phyloP scores from a whole-genome alignment of 768 basidiomycete genomes.

The Harrya chromipes region DNA sequence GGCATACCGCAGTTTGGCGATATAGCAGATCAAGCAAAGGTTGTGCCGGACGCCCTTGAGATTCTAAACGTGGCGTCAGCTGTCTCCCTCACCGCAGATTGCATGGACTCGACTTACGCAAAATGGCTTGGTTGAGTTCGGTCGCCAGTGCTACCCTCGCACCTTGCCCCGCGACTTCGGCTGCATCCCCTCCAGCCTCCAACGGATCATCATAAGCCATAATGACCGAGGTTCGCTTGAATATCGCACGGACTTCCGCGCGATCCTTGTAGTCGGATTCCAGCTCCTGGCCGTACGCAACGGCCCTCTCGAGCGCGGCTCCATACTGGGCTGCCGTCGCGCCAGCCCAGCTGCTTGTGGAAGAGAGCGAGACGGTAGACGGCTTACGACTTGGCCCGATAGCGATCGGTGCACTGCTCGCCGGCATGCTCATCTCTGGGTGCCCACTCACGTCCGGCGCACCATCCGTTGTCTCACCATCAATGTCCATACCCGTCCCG shows the following conservation, averaged over 20 bases:
- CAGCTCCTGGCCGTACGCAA: conserved; percentile 71
- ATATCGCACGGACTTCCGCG: conserved; percentile 59
- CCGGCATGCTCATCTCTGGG: conserved; percentile 9
- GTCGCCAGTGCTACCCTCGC: conserved; percentile 65
- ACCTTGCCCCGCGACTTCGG: conserved; percentile 65
- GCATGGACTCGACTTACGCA: conserved; percentile 50
- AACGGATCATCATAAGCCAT: conserved; percentile 77
- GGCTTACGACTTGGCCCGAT: conserved; percentile 30
- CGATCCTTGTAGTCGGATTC: conserved; percentile 66
- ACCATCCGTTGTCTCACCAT: conserved; percentile 34
- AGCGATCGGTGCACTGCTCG: conserved; percentile 27
- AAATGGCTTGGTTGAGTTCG: conserved; percentile 78
- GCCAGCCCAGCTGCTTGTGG: conserved; percentile 22
- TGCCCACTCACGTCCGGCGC: conserved; percentile 8
- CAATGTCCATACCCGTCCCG: conserved; percentile 60
- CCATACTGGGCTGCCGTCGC: conserved; percentile 44
- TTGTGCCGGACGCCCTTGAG: conserved; percentile 67
- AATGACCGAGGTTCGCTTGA: conserved; percentile 74
- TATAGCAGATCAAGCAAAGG: conserved; percentile 77
- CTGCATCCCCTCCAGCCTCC: conserved; percentile 60
- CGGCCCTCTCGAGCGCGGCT: conserved; percentile 58
- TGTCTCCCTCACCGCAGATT: not conserved
- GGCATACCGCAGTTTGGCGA: conserved; percentile 65
- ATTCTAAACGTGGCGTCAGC: conserved; percentile 45
- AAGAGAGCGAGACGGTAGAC: conserved; percentile 28